These are phyloP conservation scores for Poteriospumella lacustris DNA, from an alignment of 108 stramenopile species.

Conservation along the genomic window DNA sequence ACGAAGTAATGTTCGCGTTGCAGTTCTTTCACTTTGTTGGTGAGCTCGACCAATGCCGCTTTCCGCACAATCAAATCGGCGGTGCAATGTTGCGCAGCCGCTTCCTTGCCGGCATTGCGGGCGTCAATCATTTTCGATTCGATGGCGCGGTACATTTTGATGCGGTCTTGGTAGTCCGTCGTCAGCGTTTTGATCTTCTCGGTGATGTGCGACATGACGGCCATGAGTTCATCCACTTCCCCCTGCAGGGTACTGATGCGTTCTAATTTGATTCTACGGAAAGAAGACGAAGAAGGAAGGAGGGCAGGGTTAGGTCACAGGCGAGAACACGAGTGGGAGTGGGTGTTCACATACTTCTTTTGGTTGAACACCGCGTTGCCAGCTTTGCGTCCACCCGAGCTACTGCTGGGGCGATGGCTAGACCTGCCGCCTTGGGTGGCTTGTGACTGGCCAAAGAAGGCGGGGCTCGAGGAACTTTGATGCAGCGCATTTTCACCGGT, in stretches of 20 bases:
- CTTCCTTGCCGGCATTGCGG: not conserved
- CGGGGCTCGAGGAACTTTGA: no score
- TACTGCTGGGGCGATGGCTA: no score
- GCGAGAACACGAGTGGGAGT: no score
- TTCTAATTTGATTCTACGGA: slow-evolving; percentile 17
- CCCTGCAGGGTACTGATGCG: not conserved
- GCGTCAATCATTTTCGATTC: not conserved
- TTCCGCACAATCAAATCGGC: not conserved
- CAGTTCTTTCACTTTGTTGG: not conserved
- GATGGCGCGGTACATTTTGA: not conserved
- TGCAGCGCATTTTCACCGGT: no score
- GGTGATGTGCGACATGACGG: not conserved
- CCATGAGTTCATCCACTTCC: not conserved
- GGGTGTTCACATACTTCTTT: no score
- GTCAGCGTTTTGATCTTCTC: not conserved
- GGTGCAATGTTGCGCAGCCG: not conserved
- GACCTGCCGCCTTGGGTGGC: no score
- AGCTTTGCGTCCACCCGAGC: no score
- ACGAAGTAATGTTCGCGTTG: slow-evolving; percentile 1
- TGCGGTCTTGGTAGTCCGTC: not conserved
- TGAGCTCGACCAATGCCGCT: not conserved
- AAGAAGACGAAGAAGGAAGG: no score
- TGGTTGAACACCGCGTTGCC: no score
- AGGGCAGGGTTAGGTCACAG: no score
- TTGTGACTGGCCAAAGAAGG: no score